These are phyloP conservation scores for Trametes punicea DNA, from an alignment of 768 basidiomycete genomes.

Conservation along the genomic window DNA sequence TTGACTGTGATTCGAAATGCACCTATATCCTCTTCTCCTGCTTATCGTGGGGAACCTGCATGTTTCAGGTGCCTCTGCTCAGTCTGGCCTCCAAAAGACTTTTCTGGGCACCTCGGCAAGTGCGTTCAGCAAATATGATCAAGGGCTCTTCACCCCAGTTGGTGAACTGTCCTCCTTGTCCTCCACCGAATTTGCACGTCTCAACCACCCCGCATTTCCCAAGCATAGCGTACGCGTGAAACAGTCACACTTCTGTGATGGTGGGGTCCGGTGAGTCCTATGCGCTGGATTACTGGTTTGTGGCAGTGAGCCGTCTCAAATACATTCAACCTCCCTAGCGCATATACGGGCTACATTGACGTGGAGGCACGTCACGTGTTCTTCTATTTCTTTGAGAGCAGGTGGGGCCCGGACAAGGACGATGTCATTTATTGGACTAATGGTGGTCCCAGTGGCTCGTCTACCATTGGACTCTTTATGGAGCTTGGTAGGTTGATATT, in stretches of 20 bases:
- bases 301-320: constrained; percentile 28
- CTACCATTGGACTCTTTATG: constrained; percentile 38
- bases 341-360: constrained; percentile 73
- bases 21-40: too few relatives aligned
- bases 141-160: constrained; percentile 34
- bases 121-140: constrained; percentile 17
- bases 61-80: too few relatives aligned
- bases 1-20: too few relatives aligned
- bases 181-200: constrained; percentile 35
- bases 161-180: constrained; percentile 28
- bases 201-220: constrained; percentile 45
- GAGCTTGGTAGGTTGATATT: constrained; percentile 52
- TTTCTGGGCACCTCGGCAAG: neutral
- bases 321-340: constrained; percentile 30
- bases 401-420: constrained; percentile 32
- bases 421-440: constrained; percentile 36
- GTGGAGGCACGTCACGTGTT: constrained; percentile 49
- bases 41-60: too few relatives aligned
- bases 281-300: neutral
- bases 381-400: constrained; percentile 49
- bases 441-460: constrained; percentile 31
- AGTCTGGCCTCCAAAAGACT: too few relatives aligned
- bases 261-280: constrained; percentile 29
- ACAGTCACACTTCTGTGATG: constrained; percentile 42
- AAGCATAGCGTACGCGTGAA: constrained; percentile 42